Evolutionary conservation across 805 yeast species (phyloP).

Genomic region (Starmerella floricola): DNA sequence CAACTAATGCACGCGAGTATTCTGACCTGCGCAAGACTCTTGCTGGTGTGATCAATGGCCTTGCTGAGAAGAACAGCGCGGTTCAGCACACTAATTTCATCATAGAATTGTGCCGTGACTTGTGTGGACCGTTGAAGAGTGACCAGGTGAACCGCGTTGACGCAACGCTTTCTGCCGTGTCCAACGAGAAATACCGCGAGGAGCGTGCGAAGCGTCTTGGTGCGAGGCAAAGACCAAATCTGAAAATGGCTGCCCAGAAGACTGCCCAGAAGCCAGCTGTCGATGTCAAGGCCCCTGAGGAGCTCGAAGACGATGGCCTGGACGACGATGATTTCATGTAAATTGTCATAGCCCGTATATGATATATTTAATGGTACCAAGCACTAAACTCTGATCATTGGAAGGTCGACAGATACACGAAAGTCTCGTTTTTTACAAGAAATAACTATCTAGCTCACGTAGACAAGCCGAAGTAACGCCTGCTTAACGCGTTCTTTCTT

Average conservation of each 20-base stretch:
- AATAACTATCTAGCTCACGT: no score
- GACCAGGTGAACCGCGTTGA: slow-evolving; percentile 78
- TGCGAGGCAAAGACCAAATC: slow-evolving; percentile 88
- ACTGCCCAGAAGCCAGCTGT: slow-evolving; percentile 44
- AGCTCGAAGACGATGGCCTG: slow-evolving; percentile 31
- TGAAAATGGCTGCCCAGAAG: slow-evolving; percentile 45
- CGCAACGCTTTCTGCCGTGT: slow-evolving; percentile 66
- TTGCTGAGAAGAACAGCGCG: slow-evolving; percentile 46
- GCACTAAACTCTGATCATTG: no score
- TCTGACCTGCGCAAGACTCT: slow-evolving; percentile 66
- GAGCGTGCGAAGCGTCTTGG: slow-evolving; percentile 83
- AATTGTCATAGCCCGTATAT: no score
- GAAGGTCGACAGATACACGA: no score
- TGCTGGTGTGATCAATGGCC: slow-evolving; percentile 45
- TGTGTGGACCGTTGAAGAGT: slow-evolving; percentile 64
- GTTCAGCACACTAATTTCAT: slow-evolving; percentile 66
- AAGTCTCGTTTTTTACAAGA: no score
- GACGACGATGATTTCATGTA: slow-evolving; percentile 37
- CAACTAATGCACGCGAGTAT: slow-evolving; percentile 66
- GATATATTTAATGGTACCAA: no score
- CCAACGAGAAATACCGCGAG: slow-evolving; percentile 75
- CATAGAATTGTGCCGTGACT: slow-evolving; percentile 73
- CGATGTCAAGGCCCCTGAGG: slow-evolving; percentile 38
- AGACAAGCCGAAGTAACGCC: no score
- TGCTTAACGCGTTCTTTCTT: no score